A percentile compares a stretch with the other conserved stretches of the same genome.
These are phyloP conservation scores for Mycena capillaripes DNA, from an alignment of 768 basidiomycete species.

Conservation along the genomic window DNA sequence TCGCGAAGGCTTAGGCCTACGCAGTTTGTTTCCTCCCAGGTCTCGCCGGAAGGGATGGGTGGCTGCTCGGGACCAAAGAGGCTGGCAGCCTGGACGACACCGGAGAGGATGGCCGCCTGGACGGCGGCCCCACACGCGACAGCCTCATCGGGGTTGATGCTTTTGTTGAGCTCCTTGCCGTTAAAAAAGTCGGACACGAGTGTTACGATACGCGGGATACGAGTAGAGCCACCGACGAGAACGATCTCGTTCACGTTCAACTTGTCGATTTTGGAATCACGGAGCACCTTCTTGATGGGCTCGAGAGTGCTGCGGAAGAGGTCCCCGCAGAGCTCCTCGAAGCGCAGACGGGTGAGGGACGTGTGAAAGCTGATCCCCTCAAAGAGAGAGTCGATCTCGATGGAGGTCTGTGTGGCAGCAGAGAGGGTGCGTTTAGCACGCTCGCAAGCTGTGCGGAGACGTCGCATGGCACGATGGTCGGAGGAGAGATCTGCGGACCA, in stretches of 20 bases:
- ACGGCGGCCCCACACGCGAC: conserved; percentile 23
- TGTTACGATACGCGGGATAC: conserved; percentile 20
- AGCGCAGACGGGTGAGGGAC: conserved; percentile 76
- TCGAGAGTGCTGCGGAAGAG: no score
- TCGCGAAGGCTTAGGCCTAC: no score
- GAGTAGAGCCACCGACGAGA: conserved; percentile 27
- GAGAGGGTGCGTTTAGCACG: conserved; percentile 81
- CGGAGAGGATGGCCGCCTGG: conserved; percentile 22
- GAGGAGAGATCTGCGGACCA: no score
- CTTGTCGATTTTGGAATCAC: conserved; percentile 21
- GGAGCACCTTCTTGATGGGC: no score
- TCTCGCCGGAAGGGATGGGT: neutral
- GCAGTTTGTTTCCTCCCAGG: neutral
- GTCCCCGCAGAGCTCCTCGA: conserved; percentile 74
- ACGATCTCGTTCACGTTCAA: conserved; percentile 26
- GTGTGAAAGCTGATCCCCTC: conserved; percentile 82
- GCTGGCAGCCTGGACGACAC: neutral
- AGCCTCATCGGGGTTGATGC: conserved; percentile 29
- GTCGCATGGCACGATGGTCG: no score
- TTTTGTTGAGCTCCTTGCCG: conserved; percentile 24
- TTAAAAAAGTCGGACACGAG: conserved; percentile 25
- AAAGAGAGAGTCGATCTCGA: conserved; percentile 72
- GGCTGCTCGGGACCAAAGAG: neutral
- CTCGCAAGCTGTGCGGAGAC: no score
- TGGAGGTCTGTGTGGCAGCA: conserved; percentile 72